Base-by-base conservation (phyloP, 2,329 filamentous ascomycete species). In the Teratosphaeria gauchensis region DNA sequence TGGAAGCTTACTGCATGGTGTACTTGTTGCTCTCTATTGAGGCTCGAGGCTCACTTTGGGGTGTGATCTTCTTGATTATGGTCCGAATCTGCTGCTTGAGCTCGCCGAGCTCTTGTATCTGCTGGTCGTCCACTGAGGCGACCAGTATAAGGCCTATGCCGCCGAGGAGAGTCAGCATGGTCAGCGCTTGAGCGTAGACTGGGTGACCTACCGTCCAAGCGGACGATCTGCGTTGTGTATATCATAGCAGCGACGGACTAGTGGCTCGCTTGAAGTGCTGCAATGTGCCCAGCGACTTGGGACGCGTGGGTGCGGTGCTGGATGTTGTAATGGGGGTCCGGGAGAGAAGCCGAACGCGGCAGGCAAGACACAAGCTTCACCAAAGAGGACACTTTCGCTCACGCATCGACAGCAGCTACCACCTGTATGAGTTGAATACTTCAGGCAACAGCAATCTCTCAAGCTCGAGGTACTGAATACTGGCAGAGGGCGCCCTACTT, bases 21-120 rank as follows among this genome's bases (percentile, higher is more conserved):
- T 90, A 92, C 70, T 81, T 78, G 64, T 88, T 86, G 65, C 86
- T 88, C 76, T 97, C 92, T 76, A 99, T 95, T 73, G 85, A 91
- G 58, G 92, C 94, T 77, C 96, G 91, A 54, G 88, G 83, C 72
- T 95, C 92, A 11, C 92, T 88, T 74, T 92, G 94, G 76, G 89
- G 88, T 75, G 86, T 92, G 65, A 99, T 81, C 65, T 90, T 86
- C 69, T 92, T 88, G 66, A 96, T 84, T 72, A 99, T 85, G 73
- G 95, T 86, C 76, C 95, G 95, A 58, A 91, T 86, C 74, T 97
- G 92, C 63, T 82, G 81, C 76, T 97, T 97, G 77, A 95, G 87
- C 73, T 97, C 91, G 66, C 83, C 80, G 67, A 97, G 85, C 69
- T 90, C 83, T 65, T 84, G 77, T 71, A 92, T 88, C 65, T 87